Evolutionary conservation across 2,329 filamentous ascomycete species (phyloP).

Genomic region (Venturia effusa): DNA sequence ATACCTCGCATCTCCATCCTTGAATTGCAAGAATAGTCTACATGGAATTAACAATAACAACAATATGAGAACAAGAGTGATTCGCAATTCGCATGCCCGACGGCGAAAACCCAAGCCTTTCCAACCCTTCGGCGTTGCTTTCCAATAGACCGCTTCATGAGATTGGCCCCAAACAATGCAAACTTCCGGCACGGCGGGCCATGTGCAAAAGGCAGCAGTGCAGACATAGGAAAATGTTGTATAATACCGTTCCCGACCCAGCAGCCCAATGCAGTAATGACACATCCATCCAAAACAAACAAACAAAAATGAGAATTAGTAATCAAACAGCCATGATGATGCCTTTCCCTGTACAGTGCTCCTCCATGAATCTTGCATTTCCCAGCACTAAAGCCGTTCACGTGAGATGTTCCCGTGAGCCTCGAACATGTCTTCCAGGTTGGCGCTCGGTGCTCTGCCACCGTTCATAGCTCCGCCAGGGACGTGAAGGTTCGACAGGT

Average conservation of each 20-base stretch:
- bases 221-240: neutral
- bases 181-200: neutral
- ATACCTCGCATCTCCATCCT: no score
- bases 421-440: conserved; percentile 75
- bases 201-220: neutral
- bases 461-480: conserved; percentile 41
- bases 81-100: neutral
- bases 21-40: no score
- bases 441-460: conserved; percentile 73
- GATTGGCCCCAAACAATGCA: neutral
- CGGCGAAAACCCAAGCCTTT: neutral
- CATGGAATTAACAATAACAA: neutral
- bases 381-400: neutral
- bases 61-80: neutral
- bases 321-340: neutral
- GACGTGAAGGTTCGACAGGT: conserved; percentile 53
- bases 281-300: neutral
- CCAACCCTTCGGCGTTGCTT: no score
- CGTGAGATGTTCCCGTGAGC: conserved; percentile 5
- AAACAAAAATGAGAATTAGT: neutral
- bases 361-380: neutral
- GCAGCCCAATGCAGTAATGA: neutral
- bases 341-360: neutral
- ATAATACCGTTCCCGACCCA: neutral
- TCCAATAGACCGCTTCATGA: no score